Evolutionary conservation across 768 basidiomycete species (phyloP).

Genomic region (Ramaria rubella): DNA sequence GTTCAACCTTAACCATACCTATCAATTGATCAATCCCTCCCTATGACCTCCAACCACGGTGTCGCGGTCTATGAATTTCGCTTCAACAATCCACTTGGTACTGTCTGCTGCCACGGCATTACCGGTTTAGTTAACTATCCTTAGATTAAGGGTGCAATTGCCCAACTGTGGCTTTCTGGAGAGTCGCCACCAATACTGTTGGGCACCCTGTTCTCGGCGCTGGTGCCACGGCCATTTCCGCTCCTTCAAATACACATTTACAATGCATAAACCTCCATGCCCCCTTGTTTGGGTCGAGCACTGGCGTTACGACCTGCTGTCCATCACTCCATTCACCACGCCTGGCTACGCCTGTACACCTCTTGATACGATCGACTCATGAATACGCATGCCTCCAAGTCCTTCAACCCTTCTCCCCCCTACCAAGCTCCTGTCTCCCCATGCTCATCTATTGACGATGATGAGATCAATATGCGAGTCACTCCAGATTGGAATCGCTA

Average conservation of each 20-base stretch:
- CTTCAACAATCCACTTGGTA: too few relatives aligned
- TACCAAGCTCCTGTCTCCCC: neutral
- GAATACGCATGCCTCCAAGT: slow-evolving; percentile 16
- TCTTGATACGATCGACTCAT: too few relatives aligned
- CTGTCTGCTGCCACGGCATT: neutral
- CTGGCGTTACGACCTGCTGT: too few relatives aligned
- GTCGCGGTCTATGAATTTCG: too few relatives aligned
- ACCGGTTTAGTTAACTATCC: neutral
- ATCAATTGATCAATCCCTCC: too few relatives aligned
- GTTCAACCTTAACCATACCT: neutral
- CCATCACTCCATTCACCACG: too few relatives aligned
- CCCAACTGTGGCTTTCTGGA: neutral
- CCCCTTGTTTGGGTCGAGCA: too few relatives aligned
- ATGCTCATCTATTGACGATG: slow-evolving; percentile 18
- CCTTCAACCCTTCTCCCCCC: slow-evolving; percentile 32
- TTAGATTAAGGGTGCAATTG: neutral
- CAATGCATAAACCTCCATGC: too few relatives aligned
- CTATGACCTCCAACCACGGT: too few relatives aligned
- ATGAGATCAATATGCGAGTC: slow-evolving; percentile 46
- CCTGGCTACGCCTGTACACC: too few relatives aligned
- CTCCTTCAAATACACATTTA: neutral
- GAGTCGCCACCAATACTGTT: neutral
- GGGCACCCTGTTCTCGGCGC: neutral
- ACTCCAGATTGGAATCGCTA: slow-evolving; percentile 59
- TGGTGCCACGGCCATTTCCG: neutral